phyloP scores from a whole-genome alignment of 2,329 filamentous ascomycete genomes.

The Botrytis pseudocinerea region DNA sequence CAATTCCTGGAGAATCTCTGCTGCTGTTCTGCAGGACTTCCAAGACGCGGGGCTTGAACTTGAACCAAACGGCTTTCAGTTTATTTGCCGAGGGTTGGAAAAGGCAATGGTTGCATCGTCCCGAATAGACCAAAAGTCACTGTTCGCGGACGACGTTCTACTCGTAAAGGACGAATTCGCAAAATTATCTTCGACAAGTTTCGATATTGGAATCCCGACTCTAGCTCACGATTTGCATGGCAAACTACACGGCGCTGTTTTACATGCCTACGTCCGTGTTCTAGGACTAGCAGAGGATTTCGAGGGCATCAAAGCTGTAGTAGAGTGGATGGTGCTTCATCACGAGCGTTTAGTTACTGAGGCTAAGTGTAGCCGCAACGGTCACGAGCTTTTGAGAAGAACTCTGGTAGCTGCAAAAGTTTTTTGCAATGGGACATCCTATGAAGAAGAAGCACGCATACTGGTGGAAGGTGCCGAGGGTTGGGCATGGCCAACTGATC shows the following conservation, averaged over 20 bases:
- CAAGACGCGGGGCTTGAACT: conserved; percentile 36
- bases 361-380: conserved; percentile 30
- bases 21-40: conserved; percentile 33
- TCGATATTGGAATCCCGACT: conserved; percentile 29
- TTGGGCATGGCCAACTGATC: conserved; percentile 39
- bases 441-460: conserved; percentile 27
- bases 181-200: conserved; percentile 31
- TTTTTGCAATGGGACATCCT: conserved; percentile 27
- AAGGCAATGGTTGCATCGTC: conserved; percentile 35
- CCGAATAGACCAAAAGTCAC: background rate
- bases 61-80: conserved; percentile 35
- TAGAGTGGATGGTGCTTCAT: conserved; percentile 59
- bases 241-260: conserved; percentile 48
- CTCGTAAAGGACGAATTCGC: conserved; percentile 40
- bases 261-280: conserved; percentile 63
- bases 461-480: conserved; percentile 32
- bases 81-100: conserved; percentile 34
- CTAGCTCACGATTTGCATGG: conserved; percentile 50
- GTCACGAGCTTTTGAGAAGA: conserved; percentile 26
- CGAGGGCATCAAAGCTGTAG: conserved; percentile 55
- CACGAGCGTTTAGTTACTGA: conserved; percentile 41
- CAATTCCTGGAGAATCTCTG: conserved; percentile 35
- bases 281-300: conserved; percentile 62
- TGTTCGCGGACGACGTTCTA: conserved; percentile 34
- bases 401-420: conserved; percentile 33